Evolutionary conservation across 768 basidiomycete species (phyloP), one percentile per base, ranked within the genome.

Genomic region (Amyloporia xantha): DNA sequence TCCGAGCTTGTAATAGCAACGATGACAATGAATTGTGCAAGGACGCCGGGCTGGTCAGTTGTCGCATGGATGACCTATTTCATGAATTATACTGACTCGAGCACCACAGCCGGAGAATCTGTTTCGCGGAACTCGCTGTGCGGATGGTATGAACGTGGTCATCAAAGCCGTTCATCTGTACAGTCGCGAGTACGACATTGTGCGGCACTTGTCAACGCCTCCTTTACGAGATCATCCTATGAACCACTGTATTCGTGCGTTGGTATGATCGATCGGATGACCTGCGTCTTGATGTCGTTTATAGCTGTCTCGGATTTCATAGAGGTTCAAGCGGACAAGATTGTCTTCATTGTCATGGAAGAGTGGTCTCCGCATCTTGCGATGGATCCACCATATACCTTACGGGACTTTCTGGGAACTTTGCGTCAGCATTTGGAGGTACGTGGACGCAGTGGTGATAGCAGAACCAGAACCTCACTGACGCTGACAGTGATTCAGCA

Each of bases 261-360:
- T 21, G 30, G 4, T 30, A 20, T 23, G 17, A 5, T 25, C 37
- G 23, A 20, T 26, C 25, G 15, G 27, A 43, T 28, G 17, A 10
- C 13, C 43, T 30, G 21, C 23, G 4, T 3, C 19, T 44, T 30
- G 17, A 33, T 38, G 7, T 47, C 51, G 19, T 19, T 26, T 41
- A 13, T 58, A 89, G 86, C 86, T 33, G 71, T 89, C 17, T 62
- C 85, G 25, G 82, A 82, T 57, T 62, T 85, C 17, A 74, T 89
- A 43, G 74, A 78, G 54, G 67, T 77, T 19, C 61, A 67, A 2
- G 59, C 68, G 9, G 81, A 84, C 50, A 62, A 68, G 42, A 59
- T 84, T 30, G 79, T 71, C 12, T 82, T 89, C 57, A 79, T 89
- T 48, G 79, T 88, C 21, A 87, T 86, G 84, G 86, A 88, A 59